phyloP scores from a whole-genome alignment of 345 rosid genomes.

The Eucalyptus polybractea region DNA sequence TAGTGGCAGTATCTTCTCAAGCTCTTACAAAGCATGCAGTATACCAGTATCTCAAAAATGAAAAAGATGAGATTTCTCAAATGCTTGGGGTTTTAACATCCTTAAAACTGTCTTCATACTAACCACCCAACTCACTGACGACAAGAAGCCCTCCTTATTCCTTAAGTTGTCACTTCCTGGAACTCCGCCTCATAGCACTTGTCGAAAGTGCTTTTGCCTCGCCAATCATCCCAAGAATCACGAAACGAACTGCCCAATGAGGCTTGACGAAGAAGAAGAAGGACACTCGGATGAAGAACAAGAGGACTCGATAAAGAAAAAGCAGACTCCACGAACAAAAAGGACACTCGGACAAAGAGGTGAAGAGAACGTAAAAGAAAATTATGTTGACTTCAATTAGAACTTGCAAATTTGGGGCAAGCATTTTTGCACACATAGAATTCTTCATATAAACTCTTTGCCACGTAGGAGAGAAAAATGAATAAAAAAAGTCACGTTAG shows the following conservation, averaged over 20 bases:
- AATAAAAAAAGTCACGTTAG: too few relatives aligned
- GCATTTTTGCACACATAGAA: accelerated
- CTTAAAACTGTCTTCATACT: conserved; percentile 65
- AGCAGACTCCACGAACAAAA: not conserved
- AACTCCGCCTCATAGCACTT: conserved; percentile 1
- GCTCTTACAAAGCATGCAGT: not conserved
- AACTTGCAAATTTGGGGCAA: not conserved
- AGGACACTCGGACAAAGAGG: not conserved
- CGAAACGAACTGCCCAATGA: conserved; percentile 40
- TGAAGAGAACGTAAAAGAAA: not conserved
- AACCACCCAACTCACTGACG: conserved; percentile 49
- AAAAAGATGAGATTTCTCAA: not conserved
- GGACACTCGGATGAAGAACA: not conserved
- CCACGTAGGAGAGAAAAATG: not conserved
- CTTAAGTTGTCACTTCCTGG: conserved; percentile 14
- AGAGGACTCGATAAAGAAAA: not conserved
- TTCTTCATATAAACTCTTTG: too few relatives aligned
- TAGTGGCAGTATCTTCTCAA: not conserved
- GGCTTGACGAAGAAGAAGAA: not conserved
- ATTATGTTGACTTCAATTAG: not conserved
- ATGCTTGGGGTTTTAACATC: conserved; percentile 51
- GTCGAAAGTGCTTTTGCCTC: conserved; percentile 21
- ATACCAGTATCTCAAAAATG: not conserved
- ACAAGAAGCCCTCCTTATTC: conserved; percentile 28
- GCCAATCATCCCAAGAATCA: conserved; percentile 39